Evolutionary conservation across 768 basidiomycete genomes (phyloP).

Genomic region (Russula virescens): DNA sequence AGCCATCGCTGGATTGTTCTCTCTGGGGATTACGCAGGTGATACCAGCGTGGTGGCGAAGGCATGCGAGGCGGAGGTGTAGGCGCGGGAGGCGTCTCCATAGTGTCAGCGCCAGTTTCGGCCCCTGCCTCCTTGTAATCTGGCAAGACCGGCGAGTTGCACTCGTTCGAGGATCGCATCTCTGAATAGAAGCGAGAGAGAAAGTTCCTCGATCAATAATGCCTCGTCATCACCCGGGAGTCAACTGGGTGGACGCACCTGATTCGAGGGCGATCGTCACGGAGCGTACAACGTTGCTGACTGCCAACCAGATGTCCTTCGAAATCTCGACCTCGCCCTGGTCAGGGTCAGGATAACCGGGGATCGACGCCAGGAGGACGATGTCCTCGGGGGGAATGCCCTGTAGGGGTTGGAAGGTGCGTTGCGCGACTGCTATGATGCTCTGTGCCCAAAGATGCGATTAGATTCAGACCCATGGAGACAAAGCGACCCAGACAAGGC

Average conservation of each 20-base stretch:
- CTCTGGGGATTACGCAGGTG: too few species aligned
- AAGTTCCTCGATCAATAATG: too few species aligned
- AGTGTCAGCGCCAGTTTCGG: too few species aligned
- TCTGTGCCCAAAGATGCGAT: not conserved
- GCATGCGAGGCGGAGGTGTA: too few species aligned
- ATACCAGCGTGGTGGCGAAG: too few species aligned
- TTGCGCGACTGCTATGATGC: not conserved
- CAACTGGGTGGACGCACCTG: not conserved
- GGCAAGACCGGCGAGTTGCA: too few species aligned
- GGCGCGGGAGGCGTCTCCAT: too few species aligned
- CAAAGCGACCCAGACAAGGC: too few species aligned
- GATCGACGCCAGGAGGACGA: not conserved
- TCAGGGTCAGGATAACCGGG: not conserved
- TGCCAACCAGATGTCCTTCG: not conserved
- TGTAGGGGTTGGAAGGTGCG: not conserved
- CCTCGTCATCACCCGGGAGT: too few species aligned
- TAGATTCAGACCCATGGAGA: too few species aligned
- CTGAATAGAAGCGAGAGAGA: not conserved
- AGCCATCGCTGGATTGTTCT: too few species aligned
- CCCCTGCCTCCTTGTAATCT: too few species aligned
- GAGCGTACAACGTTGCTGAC: not conserved
- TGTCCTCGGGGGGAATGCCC: not conserved
- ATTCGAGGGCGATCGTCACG: not conserved
- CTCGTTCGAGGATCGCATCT: not conserved
- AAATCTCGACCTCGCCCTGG: not conserved